A percentile compares a stretch with the other conserved stretches of the same genome.
Conservation (phyloP, 345 rosid genomes). For the Ailanthus altissimus region DNA sequence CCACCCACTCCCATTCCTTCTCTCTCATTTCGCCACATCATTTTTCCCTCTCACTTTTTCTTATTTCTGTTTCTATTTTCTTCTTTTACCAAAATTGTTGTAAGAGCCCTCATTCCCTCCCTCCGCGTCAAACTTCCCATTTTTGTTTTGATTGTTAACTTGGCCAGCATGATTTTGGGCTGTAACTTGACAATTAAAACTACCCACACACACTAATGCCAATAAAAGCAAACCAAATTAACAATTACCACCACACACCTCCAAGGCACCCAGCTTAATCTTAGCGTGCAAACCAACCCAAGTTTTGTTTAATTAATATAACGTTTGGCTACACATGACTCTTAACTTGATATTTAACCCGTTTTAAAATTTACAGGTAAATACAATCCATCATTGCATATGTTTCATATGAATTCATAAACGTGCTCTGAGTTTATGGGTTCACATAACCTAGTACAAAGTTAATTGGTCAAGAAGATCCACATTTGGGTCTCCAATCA, state of each 20-base stretch:
- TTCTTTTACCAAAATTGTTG: not conserved
- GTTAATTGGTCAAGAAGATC: too few species aligned
- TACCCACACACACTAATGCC: too few species aligned
- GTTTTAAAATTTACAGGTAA: not conserved
- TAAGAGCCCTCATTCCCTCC: too few species aligned
- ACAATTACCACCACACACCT: not conserved
- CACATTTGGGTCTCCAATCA: too few species aligned
- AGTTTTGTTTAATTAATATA: not conserved
- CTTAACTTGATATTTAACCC: not conserved
- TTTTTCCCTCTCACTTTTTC: not conserved
- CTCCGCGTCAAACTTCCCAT: too few species aligned
- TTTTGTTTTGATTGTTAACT: not conserved
- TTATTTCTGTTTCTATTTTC: not conserved
- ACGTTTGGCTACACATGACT: not conserved
- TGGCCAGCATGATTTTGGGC: not conserved
- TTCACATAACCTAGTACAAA: too few species aligned
- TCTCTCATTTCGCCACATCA: conserved; percentile 12
- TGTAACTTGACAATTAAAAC: not conserved
- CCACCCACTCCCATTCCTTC: conserved; percentile 2
- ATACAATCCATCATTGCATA: not conserved
- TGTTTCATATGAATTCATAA: too few species aligned
- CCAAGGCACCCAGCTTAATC: not conserved
- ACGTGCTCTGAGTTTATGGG: too few species aligned
- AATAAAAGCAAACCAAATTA: too few species aligned
- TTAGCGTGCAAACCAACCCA: not conserved